Evolutionary conservation across 148 eudicot genomes (phyloP).

Genomic region (Fagopyrum tataricum): DNA sequence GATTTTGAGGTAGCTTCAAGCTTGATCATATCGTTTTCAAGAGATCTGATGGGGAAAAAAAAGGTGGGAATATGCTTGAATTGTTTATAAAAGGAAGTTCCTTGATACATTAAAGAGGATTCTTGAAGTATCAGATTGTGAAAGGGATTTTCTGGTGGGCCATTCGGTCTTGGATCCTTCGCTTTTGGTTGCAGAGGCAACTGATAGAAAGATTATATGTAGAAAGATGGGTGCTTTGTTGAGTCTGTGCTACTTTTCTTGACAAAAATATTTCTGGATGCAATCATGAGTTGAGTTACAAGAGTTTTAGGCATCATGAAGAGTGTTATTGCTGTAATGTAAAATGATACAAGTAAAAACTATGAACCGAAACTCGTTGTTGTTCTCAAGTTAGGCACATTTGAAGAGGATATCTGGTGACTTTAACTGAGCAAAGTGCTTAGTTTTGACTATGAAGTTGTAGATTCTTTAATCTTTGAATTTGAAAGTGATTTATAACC

Average conservation of each 20-base stretch:
- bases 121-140: neutral
- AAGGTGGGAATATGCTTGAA: neutral
- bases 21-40: neutral
- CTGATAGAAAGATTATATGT: neutral
- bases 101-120: neutral
- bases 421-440: neutral
- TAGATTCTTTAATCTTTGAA: too few relatives aligned
- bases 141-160: neutral
- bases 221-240: constrained; percentile 9
- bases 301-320: neutral
- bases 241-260: neutral
- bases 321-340: neutral
- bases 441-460: neutral
- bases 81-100: constrained; percentile 6
- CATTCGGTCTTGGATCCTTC: constrained; percentile 2
- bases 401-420: constrained; percentile 4
- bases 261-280: neutral
- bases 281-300: neutral
- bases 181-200: neutral
- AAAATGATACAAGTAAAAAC: neutral
- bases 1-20: constrained; percentile 1
- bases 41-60: neutral
- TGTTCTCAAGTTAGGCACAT: neutral
- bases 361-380: neutral
- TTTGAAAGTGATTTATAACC: neutral